phyloP scores from a whole-genome alignment of 2,329 filamentous ascomycete genomes.

The Didymella glomerata region DNA sequence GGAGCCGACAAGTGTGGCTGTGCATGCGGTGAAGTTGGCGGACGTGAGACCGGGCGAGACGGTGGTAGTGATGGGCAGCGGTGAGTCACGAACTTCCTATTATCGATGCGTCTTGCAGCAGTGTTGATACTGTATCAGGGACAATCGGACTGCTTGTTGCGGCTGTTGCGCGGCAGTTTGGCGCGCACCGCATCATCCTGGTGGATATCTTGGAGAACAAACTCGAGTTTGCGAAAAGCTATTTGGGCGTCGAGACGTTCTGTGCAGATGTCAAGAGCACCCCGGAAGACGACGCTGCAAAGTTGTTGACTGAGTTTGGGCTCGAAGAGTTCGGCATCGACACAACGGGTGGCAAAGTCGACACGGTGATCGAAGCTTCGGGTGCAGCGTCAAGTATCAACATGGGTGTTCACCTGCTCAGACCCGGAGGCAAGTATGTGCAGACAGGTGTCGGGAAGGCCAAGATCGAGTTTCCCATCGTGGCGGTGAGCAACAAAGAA shows the following conservation, averaged over 20 bases:
- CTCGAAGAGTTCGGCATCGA: constrained; percentile 63
- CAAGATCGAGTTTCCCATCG: constrained; percentile 93
- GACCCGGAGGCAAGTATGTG: constrained; percentile 94
- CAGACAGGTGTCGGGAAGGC: constrained; percentile 92
- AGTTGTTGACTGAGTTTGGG: constrained; percentile 65
- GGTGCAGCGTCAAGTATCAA: constrained; percentile 88
- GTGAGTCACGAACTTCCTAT: constrained; percentile 55
- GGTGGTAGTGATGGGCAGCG: constrained; percentile 66
- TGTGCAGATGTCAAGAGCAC: constrained; percentile 65
- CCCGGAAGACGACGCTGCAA: constrained; percentile 73
- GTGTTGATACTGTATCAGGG: constrained; percentile 54
- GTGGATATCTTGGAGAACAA: constrained; percentile 89
- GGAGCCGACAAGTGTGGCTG: constrained; percentile 85
- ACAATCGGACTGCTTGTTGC: constrained; percentile 89
- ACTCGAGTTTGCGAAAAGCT: constrained; percentile 79
- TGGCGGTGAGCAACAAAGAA: constrained; percentile 86
- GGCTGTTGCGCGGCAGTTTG: constrained; percentile 70
- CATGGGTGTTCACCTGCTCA: constrained; percentile 82
- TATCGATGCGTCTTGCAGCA: too few species aligned
- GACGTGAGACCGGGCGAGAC: constrained; percentile 82
- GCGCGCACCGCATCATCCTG: constrained; percentile 85
- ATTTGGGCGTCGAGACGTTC: constrained; percentile 79
- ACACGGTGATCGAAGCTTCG: constrained; percentile 87
- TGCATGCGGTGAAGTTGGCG: constrained; percentile 84
- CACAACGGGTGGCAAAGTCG: constrained; percentile 74